Conservation (phyloP, 1,284 basidiomycete genomes). For the Rhodotorula glutinis region DNA sequence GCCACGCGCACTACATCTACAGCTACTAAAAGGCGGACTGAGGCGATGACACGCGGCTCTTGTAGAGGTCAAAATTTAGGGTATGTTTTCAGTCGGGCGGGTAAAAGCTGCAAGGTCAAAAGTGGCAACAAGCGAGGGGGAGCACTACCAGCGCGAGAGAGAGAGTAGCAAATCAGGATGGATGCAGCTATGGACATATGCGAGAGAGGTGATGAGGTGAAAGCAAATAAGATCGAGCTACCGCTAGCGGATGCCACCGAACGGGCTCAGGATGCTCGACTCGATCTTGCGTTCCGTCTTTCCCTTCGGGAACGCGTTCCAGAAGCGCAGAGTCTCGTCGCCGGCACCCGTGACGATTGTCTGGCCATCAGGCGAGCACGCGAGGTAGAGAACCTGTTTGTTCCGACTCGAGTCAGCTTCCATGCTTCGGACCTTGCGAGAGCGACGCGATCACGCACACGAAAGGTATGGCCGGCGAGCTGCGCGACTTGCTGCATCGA, state of each 20-base stretch:
- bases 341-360: constrained; percentile 83
- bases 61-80: no score
- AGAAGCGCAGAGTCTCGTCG: constrained; percentile 91
- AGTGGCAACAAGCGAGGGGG: no score
- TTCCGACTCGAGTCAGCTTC: neutral
- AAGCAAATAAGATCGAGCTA: neutral
- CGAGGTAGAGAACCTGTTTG: constrained; percentile 70
- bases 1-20: constrained; percentile 8
- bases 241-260: constrained; percentile 29
- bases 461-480: constrained; percentile 87
- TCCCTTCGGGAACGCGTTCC: constrained; percentile 73
- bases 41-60: no score
- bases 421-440: neutral
- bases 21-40: neutral
- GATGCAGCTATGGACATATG: neutral
- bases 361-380: constrained; percentile 51
- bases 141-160: no score
- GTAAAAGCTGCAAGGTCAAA: neutral
- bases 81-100: no score
- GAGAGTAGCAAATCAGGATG: no score
- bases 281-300: constrained; percentile 30
- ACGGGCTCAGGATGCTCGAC: constrained; percentile 29
- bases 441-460: constrained; percentile 50
- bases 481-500: constrained; percentile 89
- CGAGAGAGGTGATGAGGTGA: neutral